phyloP scores from a whole-genome alignment of 257 asterid genomes.

The Plantago ovata region DNA sequence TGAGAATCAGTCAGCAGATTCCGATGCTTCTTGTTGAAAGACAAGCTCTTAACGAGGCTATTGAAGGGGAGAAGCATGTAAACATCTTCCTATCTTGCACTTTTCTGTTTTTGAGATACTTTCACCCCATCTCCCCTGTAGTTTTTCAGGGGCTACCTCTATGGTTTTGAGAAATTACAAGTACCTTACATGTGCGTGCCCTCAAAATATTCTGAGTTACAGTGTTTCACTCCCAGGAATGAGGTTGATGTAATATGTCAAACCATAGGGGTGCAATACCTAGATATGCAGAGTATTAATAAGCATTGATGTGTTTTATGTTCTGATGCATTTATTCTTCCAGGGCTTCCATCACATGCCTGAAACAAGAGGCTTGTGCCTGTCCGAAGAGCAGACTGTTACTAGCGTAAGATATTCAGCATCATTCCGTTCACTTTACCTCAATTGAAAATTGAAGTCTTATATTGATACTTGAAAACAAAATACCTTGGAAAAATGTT shows the following conservation, averaged over 20 bases:
- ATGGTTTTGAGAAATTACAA: too few species aligned
- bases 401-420: constrained; percentile 59
- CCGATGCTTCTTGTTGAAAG: constrained; percentile 98
- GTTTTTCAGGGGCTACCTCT: too few species aligned
- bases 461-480: not conserved
- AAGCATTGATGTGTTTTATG: not conserved
- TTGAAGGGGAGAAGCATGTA: constrained; percentile 96
- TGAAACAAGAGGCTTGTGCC: constrained; percentile 94
- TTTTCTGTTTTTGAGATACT: constrained; percentile 3
- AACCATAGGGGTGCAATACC: too few species aligned
- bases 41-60: constrained; percentile 94
- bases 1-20: constrained; percentile 84
- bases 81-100: not conserved
- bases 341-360: constrained; percentile 99
- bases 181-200: too few species aligned
- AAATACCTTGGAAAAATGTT: not conserved
- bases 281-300: too few species aligned
- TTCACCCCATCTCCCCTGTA: too few species aligned
- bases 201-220: too few species aligned
- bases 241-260: too few species aligned
- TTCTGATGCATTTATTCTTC: not conserved
- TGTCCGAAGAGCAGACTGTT: constrained; percentile 96
- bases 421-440: constrained; percentile 10
- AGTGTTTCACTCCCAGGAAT: too few species aligned
- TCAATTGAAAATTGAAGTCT: constrained; percentile 3